These are phyloP conservation scores for Coccomyxa sp. DNA, from an alignment of 139 green algal genomes.

Conservation along the genomic window DNA sequence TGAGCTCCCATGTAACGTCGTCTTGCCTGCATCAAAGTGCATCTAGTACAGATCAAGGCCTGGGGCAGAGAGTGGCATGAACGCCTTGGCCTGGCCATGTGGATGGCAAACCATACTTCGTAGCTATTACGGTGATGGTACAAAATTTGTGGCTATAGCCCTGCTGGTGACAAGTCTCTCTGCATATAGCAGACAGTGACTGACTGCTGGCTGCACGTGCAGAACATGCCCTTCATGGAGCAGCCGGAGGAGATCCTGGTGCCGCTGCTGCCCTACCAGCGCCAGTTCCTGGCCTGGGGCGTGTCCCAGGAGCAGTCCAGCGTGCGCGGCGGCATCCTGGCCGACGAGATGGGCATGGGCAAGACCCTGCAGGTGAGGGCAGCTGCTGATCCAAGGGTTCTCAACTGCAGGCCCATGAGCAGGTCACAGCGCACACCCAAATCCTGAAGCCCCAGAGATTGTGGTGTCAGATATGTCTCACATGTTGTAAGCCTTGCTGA, in stretches of 20 bases:
- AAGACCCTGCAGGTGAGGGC: constrained; percentile 65
- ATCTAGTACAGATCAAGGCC: background rate
- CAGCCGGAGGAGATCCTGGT: constrained; percentile 71
- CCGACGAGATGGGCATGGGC: constrained; percentile 85
- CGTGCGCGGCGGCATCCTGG: constrained; percentile 81
- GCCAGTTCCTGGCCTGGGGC: constrained; percentile 81
- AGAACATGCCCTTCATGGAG: constrained; percentile 41
- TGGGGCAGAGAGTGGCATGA: background rate
- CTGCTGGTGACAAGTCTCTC: background rate
- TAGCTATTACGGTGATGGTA: background rate
- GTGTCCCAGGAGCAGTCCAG: constrained; percentile 66
- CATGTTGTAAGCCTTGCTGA: background rate
- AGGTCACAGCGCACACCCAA: too few relatives aligned
- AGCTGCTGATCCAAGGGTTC: background rate
- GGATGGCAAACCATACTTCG: too few relatives aligned
- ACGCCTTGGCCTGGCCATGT: background rate
- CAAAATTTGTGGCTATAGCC: background rate
- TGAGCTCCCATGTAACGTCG: too few relatives aligned
- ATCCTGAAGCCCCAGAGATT: background rate
- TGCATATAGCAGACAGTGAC: background rate
- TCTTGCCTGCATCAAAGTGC: too few relatives aligned
- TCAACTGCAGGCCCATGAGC: too few relatives aligned
- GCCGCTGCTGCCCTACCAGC: constrained; percentile 91
- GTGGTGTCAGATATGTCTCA: background rate
- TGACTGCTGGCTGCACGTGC: background rate